These are phyloP conservation scores for Brettanomyces nanus DNA, from an alignment of 805 yeast species.

Conservation along the genomic window DNA sequence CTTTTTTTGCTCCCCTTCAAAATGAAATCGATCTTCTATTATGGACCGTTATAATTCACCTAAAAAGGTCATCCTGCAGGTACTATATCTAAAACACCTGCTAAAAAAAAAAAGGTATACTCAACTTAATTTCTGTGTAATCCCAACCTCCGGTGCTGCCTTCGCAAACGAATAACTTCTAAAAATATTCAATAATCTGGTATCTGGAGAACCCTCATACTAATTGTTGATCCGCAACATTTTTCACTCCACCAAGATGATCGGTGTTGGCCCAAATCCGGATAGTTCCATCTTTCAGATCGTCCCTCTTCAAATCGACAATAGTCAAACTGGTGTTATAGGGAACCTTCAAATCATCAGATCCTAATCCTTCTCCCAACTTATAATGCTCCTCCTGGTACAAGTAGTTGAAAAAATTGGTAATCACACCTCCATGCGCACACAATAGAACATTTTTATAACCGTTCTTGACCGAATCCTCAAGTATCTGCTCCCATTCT, in stretches of 20 bases:
- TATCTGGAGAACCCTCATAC: conserved; percentile 26
- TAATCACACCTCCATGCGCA: conserved; percentile 78
- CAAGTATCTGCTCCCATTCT: conserved; percentile 37
- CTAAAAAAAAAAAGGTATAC: too few relatives aligned
- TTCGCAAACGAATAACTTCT: too few relatives aligned
- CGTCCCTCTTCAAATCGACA: conserved; percentile 42
- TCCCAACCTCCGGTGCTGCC: too few relatives aligned
- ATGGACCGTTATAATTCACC: too few relatives aligned
- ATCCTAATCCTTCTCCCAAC: conserved; percentile 31
- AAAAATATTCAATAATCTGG: too few relatives aligned
- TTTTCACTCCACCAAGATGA: conserved; percentile 54
- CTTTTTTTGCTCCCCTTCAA: too few relatives aligned
- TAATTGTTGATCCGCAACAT: conserved; percentile 39
- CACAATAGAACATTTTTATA: conserved; percentile 49
- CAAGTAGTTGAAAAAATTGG: conserved; percentile 47
- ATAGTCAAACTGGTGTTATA: conserved; percentile 69
- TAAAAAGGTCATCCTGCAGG: too few relatives aligned
- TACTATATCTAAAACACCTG: too few relatives aligned
- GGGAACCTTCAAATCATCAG: conserved; percentile 46
- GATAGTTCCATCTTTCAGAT: conserved; percentile 34
- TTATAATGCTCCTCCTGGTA: conserved; percentile 30
- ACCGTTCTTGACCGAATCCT: conserved; percentile 26
- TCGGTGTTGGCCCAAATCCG: conserved; percentile 55
- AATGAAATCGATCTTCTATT: too few relatives aligned
- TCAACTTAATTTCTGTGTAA: too few relatives aligned